Base-by-base conservation (phyloP, 2,329 filamentous ascomycete genomes). In the Passalora sequoiae region DNA sequence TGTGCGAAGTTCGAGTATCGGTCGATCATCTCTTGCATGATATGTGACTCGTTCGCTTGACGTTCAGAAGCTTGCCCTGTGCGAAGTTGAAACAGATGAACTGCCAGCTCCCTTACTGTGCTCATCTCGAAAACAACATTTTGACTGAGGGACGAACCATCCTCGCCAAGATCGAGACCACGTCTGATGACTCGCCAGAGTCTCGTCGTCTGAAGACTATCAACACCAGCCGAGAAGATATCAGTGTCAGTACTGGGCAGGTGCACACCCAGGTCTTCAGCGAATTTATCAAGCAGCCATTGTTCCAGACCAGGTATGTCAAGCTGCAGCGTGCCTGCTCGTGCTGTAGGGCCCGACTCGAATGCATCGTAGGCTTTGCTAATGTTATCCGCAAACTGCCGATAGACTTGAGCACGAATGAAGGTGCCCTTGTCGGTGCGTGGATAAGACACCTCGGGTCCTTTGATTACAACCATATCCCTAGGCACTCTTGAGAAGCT, bases 61-160 rank as follows among this genome's bases (percentile, higher is more conserved):
- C 63, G 56, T 3, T 4, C 6, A 4, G 54, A 53, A 1, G 54
- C 51, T 7, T 60, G 51, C 0, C 70, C 72, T 3, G 59, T 63
- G 1, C 68, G 60, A 4, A 78, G 56, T 0, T 66, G 58, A 31
- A 67, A 57, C 0, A 81, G 58, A 46, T 73, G 66, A 1, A 55
- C 57, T 3, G 74, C 67, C 13, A 81, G 60, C 21, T 63, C 62
- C 9, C 60, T 54, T 24, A 78, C 61, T 3, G 71, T 76, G 0
- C 73, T 74, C 24, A 73, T 68, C 29, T 83, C 78, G 37, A 79
- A 83, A 0, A 80, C 69, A 0, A 82, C 67, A 38, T 80, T 83
- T 36, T 76, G 71, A 0, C 71, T 69, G 38, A 25, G 32, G 15
- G 15, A 45, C 22, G 25, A 17, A 9, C 43, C 47, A 28, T 19